Conservation (phyloP, 2,329 filamentous ascomycete genomes). For the Neocucurbitaria cava region DNA sequence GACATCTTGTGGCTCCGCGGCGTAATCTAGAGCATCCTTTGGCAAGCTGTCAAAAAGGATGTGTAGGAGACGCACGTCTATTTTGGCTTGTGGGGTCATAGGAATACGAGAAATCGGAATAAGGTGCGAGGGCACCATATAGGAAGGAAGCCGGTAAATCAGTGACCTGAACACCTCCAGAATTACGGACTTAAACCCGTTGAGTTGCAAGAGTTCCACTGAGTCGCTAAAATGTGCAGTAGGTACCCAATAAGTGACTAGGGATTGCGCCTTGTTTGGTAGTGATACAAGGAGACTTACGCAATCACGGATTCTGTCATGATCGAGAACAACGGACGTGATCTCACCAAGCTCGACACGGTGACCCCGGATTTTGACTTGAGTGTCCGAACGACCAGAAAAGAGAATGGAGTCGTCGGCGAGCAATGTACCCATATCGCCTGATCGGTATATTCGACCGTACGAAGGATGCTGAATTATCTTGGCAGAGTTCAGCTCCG, state of each 20-base stretch:
- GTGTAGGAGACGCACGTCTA: conserved; percentile 66
- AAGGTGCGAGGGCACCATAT: conserved; percentile 81
- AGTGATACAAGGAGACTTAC: conserved; percentile 65
- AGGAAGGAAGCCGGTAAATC: conserved; percentile 66
- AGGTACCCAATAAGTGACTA: conserved; percentile 75
- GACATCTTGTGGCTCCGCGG: conserved; percentile 42
- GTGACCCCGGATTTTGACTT: conserved; percentile 82
- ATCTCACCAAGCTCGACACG: conserved; percentile 82
- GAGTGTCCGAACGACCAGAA: conserved; percentile 75
- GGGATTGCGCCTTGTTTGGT: conserved; percentile 54
- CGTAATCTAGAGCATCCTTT: conserved; percentile 53
- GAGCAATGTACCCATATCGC: conserved; percentile 81
- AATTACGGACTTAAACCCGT: conserved; percentile 30
- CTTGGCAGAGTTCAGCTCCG: conserved; percentile 67
- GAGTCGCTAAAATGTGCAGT: conserved; percentile 12
- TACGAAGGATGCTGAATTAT: conserved; percentile 73
- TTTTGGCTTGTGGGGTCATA: conserved; percentile 76
- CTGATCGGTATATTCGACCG: conserved; percentile 80
- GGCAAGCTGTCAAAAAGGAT: conserved; percentile 57
- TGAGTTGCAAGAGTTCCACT: conserved; percentile 51
- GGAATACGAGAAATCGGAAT: conserved; percentile 75
- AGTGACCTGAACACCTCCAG: conserved; percentile 63
- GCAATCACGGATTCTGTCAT: conserved; percentile 64
- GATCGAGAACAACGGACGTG: conserved; percentile 65
- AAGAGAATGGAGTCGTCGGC: conserved; percentile 78